Conservation (phyloP, 2,329 filamentous ascomycete species). For the Sarocladiaceae sp. region DNA sequence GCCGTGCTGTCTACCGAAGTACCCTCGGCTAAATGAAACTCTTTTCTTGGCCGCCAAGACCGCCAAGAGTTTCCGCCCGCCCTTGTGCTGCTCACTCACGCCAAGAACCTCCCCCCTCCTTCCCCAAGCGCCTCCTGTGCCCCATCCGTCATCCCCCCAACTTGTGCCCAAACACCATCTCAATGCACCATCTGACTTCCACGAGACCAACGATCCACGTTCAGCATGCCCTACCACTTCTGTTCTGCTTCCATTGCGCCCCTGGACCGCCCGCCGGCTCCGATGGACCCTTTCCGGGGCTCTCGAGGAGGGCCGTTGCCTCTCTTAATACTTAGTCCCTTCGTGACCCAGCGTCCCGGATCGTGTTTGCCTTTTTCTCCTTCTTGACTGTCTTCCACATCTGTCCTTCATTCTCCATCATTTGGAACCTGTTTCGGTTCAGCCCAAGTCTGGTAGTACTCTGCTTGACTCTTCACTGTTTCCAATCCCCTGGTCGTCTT, state of each 20-base stretch:
- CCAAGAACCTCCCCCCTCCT: constrained; percentile 6
- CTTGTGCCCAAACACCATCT: no score
- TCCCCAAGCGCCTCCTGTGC: constrained; percentile 11
- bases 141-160: neutral
- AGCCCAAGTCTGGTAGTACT: no score
- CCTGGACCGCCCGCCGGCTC: neutral
- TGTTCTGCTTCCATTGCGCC: constrained; percentile 3
- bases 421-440: neutral
- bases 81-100: constrained; percentile 17
- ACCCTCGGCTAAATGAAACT: constrained; percentile 14
- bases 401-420: neutral
- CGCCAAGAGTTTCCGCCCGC: constrained; percentile 30
- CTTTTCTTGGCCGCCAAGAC: constrained; percentile 13
- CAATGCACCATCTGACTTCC: no score
- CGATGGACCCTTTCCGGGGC: constrained; percentile 1
- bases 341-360: constrained; percentile 4
- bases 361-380: constrained; percentile 7
- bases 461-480: neutral
- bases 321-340: constrained; percentile 6
- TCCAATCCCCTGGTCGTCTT: no score
- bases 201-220: no score
- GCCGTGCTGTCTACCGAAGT: neutral
- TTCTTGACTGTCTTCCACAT: constrained; percentile 1
- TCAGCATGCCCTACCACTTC: neutral
- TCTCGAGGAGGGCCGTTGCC: neutral